Evolutionary conservation across 805 yeast species (phyloP).

Genomic region (Danielia oregonensis): DNA sequence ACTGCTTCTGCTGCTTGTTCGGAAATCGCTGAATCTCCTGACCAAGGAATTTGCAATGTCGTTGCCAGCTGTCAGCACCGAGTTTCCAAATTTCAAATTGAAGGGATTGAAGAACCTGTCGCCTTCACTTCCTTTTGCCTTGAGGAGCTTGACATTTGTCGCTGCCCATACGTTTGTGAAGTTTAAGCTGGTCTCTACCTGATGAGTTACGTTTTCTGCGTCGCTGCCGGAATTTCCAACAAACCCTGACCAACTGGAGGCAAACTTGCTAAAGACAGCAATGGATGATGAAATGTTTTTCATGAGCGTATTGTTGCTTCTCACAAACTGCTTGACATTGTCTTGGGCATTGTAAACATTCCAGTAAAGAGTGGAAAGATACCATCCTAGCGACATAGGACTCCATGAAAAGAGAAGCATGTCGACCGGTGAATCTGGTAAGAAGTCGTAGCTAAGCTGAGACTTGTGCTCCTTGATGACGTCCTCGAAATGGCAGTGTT

Average conservation of each 20-base stretch:
- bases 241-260: slow-evolving; percentile 37
- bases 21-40: slow-evolving; percentile 45
- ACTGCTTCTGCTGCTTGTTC: slow-evolving; percentile 28
- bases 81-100: slow-evolving; percentile 9
- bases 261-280: slow-evolving; percentile 34
- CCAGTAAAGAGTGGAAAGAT: slow-evolving; percentile 62
- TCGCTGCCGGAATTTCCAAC: slow-evolving; percentile 13
- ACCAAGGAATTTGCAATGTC: slow-evolving; percentile 49
- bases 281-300: slow-evolving; percentile 35
- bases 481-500: slow-evolving; percentile 27
- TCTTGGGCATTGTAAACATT: slow-evolving; percentile 38
- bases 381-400: slow-evolving; percentile 68
- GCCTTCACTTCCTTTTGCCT: slow-evolving; percentile 24
- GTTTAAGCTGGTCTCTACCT: slow-evolving; percentile 27
- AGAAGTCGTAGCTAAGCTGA: slow-evolving; percentile 39
- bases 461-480: slow-evolving; percentile 19
- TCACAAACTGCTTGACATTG: slow-evolving; percentile 7
- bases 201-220: slow-evolving; percentile 13
- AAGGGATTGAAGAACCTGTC: slow-evolving; percentile 20
- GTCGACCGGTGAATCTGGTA: slow-evolving; percentile 39
- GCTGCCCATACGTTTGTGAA: slow-evolving; percentile 50
- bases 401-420: slow-evolving; percentile 61
- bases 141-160: slow-evolving; percentile 49
- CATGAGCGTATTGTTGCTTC: slow-evolving; percentile 31
- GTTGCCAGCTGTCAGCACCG: slow-evolving; percentile 6